A percentile compares a stretch with the other conserved stretches of the same genome.
Conservation (phyloP, 106 monocot genomes). For the Chionographis japonica region DNA sequence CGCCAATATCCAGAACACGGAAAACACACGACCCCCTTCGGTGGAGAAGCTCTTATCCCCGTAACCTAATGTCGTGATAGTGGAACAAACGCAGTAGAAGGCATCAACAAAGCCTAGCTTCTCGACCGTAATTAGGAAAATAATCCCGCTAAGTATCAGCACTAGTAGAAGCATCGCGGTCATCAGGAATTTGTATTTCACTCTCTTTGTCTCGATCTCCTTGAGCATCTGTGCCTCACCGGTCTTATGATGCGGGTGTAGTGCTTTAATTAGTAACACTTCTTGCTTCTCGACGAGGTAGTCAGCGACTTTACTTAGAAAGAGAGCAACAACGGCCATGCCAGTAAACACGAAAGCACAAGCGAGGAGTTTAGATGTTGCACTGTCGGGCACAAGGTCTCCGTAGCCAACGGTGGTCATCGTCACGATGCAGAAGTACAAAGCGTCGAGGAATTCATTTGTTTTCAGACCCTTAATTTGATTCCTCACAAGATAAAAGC, state of each 20-base stretch:
- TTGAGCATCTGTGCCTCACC: slow-evolving; percentile 34
- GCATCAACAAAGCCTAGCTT: slow-evolving; percentile 65
- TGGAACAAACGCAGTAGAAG: slow-evolving; percentile 91
- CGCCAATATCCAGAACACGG: slow-evolving; percentile 75
- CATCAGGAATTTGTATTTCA: slow-evolving; percentile 50
- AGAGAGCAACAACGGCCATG: slow-evolving; percentile 67
- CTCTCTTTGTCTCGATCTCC: slow-evolving; percentile 48
- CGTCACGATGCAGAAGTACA: slow-evolving; percentile 87
- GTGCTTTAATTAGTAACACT: slow-evolving; percentile 55
- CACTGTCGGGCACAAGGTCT: slow-evolving; percentile 69
- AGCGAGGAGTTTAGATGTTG: slow-evolving; percentile 62
- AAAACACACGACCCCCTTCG: slow-evolving; percentile 51
- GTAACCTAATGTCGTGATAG: slow-evolving; percentile 88
- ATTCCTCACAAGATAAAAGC: slow-evolving; percentile 53
- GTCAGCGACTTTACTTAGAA: slow-evolving; percentile 71
- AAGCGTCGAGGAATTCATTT: slow-evolving; percentile 55
- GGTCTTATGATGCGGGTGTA: slow-evolving; percentile 34
- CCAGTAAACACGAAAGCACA: slow-evolving; percentile 77
- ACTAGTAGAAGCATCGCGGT: slow-evolving; percentile 26
- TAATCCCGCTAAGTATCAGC: slow-evolving; percentile 33
- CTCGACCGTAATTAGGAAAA: slow-evolving; percentile 64
- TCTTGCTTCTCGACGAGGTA: slow-evolving; percentile 88
- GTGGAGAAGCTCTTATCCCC: slow-evolving; percentile 93
- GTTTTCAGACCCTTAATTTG: slow-evolving; percentile 63
- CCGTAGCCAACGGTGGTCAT: slow-evolving; percentile 96